Base-by-base conservation (phyloP, 352 stramenopile species). In the Thalassiosira sp. region DNA sequence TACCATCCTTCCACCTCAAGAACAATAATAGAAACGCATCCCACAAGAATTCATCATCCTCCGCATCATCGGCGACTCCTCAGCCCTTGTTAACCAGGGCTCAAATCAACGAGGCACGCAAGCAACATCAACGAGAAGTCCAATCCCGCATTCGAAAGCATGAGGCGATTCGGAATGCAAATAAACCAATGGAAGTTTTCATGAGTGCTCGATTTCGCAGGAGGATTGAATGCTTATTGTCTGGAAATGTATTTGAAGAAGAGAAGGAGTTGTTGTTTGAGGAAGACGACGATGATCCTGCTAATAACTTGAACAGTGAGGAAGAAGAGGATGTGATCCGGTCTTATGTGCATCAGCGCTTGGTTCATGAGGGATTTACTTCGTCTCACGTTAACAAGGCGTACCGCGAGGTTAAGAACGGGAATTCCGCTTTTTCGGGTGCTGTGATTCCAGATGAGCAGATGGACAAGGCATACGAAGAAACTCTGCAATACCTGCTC, bases 121-220 rank as follows among this genome's bases (percentile, higher is more conserved):
- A 86, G 27, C 43, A 87, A 27, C 57, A 81, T 40, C 53, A 79
- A 72, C 49, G 76, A 58, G 82, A 91, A 61, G 85, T 90, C 11
- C 97, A 97, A 76, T 90, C 92, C 27, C 84, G 89, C 25, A 88
- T 91, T 72, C 91, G 92, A 15, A 76, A 93, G 56, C 88, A 95
- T n/a, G 94, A 98, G 86, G 96, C 95, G 51, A 89, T 94, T 35
- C 90, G 96, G 59, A 93, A 94, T 79, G 94, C 95, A 5, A 98
- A 98, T 81, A 73, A 90, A 35, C 81, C 91, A 28, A 94, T 85
- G 66, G 65, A 83, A 15, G 94, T 98, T 11, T 96, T 97, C 76
- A 97, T 98, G 93, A 94, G 88, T 61, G 91, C 91, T 0, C 62
- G 85, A 16, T 94, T 96, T 43, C 83, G 95, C 33, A 89, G 94